These are phyloP conservation scores for Anthostomella pinea DNA, from an alignment of 2,329 filamentous ascomycete species.

Conservation along the genomic window DNA sequence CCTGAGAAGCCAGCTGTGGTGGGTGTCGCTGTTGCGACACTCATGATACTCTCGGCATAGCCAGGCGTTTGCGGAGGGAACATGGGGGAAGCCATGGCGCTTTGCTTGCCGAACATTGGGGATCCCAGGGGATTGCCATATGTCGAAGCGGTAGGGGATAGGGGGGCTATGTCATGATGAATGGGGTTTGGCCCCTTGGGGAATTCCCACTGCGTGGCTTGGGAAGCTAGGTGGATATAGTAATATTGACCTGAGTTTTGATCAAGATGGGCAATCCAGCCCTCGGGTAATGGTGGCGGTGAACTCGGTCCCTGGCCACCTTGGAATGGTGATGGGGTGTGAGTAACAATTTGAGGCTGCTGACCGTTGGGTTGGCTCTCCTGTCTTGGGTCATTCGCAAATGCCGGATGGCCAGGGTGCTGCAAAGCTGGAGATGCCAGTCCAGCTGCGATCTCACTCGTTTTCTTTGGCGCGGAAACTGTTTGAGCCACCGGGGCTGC, in stretches of 20 bases:
- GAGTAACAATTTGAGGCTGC: constrained; percentile 37
- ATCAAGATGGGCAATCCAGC: constrained; percentile 96
- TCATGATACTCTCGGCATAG: constrained; percentile 83
- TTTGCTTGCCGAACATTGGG: constrained; percentile 63
- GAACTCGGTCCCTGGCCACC: constrained; percentile 62
- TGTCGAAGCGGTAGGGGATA: constrained; percentile 77
- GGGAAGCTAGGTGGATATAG: constrained; percentile 93
- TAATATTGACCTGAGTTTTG: constrained; percentile 97
- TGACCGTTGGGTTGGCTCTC: constrained; percentile 46
- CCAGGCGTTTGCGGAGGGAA: constrained; percentile 79
- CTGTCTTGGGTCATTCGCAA: constrained; percentile 75
- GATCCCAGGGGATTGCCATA: constrained; percentile 73
- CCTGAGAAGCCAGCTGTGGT: constrained; percentile 81
- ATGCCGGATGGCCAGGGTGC: constrained; percentile 76
- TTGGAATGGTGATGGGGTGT: constrained; percentile 44
- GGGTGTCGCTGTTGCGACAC: constrained; percentile 69
- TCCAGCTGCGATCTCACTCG: constrained; percentile 27
- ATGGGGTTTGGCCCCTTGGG: constrained; percentile 92
- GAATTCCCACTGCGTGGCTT: constrained; percentile 98
- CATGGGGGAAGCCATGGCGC: constrained; percentile 74
- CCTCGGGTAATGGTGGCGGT: constrained; percentile 90
- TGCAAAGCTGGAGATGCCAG: constrained; percentile 50
- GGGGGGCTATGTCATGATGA: constrained; percentile 74
- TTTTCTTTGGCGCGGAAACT: constrained; percentile 33
- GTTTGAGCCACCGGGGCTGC: constrained; percentile 27